phyloP scores from a whole-genome alignment of 139 green algal species.

The Eudorina sp. region DNA sequence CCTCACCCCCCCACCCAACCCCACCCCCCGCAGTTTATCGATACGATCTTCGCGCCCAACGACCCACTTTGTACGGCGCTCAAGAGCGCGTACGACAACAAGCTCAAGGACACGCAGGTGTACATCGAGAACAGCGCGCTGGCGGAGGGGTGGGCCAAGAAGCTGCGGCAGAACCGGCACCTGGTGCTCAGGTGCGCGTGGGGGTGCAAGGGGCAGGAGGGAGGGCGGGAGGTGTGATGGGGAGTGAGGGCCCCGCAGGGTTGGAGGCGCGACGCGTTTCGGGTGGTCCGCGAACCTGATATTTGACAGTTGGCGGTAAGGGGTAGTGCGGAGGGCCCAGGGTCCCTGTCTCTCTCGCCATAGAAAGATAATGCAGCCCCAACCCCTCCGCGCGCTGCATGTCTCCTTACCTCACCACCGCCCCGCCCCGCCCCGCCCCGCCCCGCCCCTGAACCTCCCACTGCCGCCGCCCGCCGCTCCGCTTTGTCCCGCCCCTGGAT shows the following conservation, averaged over 20 bases:
- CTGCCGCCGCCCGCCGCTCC: too few relatives aligned
- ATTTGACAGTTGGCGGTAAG: too few relatives aligned
- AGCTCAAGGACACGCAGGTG: conserved; percentile 47
- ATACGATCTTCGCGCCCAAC: conserved; percentile 51
- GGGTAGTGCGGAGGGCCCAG: too few relatives aligned
- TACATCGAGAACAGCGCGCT: conserved; percentile 17
- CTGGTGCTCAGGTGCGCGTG: conserved; percentile 34
- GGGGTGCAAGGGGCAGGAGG: not conserved
- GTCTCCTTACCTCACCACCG: too few relatives aligned
- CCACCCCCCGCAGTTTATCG: conserved; percentile 39
- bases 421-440: too few relatives aligned
- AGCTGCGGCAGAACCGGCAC: conserved; percentile 11
- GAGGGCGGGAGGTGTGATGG: not conserved
- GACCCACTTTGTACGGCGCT: conserved; percentile 45
- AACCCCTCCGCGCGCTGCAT: not conserved
- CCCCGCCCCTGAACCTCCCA: too few relatives aligned
- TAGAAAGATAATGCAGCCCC: too few relatives aligned
- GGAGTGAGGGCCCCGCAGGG: too few relatives aligned
- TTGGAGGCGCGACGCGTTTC: too few relatives aligned
- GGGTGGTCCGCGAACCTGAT: too few relatives aligned
- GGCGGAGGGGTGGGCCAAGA: conserved; percentile 35
- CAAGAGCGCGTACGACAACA: conserved; percentile 47
- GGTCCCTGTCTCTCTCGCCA: too few relatives aligned
- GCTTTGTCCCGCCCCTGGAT: too few relatives aligned
- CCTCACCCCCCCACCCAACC: not conserved